Conservation (phyloP, 2,329 filamentous ascomycete genomes). For the Pseudogymnoascus sp. region DNA sequence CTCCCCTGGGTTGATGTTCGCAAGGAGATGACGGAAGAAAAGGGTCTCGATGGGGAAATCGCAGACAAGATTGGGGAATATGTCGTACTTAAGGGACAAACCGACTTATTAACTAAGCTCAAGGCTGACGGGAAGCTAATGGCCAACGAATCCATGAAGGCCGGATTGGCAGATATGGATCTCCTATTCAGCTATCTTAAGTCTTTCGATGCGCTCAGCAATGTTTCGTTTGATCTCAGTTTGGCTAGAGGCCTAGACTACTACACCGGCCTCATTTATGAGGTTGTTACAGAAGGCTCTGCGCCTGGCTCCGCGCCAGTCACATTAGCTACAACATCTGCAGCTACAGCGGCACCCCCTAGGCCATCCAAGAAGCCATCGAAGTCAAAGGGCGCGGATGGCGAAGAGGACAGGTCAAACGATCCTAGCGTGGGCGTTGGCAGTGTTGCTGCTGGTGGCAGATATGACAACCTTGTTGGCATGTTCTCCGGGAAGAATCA, state of each 20-base stretch:
- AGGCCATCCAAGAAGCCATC: slow-evolving; percentile 32
- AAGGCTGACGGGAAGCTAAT: slow-evolving; percentile 57
- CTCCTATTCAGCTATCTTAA: slow-evolving; percentile 76
- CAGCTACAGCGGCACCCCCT: slow-evolving; percentile 31
- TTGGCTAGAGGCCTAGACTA: slow-evolving; percentile 86
- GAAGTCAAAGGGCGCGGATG: slow-evolving; percentile 43
- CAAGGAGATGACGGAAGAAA: slow-evolving; percentile 89
- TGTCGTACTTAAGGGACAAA: slow-evolving; percentile 67
- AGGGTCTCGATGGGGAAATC: slow-evolving; percentile 65
- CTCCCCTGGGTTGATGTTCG: slow-evolving; percentile 81
- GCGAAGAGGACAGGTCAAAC: slow-evolving; percentile 57
- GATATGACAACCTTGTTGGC: slow-evolving; percentile 87
- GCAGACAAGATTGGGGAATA: slow-evolving; percentile 84
- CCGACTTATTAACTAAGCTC: slow-evolving; percentile 64
- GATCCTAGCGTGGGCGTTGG: slow-evolving; percentile 79
- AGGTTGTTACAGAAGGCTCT: slow-evolving; percentile 71
- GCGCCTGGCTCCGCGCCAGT: slow-evolving; percentile 39
- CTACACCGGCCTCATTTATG: slow-evolving; percentile 71
- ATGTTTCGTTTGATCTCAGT: slow-evolving; percentile 81
- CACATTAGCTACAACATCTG: slow-evolving; percentile 26
- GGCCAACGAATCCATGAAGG: slow-evolving; percentile 65
- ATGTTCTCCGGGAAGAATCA: slow-evolving; percentile 84
- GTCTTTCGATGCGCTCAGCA: slow-evolving; percentile 61
- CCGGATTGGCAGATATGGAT: slow-evolving; percentile 72
- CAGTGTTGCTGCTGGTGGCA: slow-evolving; percentile 79